Percentiles rank a stretch among this genome's conserved stretches.
phyloP scores from a whole-genome alignment of 2,329 filamentous ascomycete genomes.

The Cercospora janseana region DNA sequence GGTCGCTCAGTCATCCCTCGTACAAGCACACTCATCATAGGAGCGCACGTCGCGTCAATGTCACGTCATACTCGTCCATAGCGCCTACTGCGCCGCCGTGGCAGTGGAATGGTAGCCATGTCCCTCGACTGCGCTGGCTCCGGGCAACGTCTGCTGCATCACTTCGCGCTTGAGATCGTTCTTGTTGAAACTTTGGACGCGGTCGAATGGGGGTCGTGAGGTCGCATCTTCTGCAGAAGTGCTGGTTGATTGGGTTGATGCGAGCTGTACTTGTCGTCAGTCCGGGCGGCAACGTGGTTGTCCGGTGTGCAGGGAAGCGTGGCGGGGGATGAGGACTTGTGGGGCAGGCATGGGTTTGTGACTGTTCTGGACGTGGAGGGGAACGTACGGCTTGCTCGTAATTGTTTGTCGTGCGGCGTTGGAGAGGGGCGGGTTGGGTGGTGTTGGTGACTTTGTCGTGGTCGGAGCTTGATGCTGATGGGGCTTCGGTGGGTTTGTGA shows the following conservation, averaged over 20 bases:
- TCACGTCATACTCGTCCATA: not conserved
- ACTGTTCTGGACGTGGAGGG: not conserved
- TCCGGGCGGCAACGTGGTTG: not conserved
- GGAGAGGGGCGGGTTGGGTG: constrained; percentile 13
- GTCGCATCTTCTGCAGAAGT: not conserved
- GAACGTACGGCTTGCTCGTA: constrained; percentile 31
- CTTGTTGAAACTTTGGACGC: constrained; percentile 35
- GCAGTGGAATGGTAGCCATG: constrained; percentile 14
- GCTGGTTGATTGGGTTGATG: not conserved
- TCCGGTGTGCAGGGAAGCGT: not conserved
- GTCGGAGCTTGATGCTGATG: constrained; percentile 23
- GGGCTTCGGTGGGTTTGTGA: constrained; percentile 20
- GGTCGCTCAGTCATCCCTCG: too few relatives aligned
- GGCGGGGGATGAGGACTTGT: not conserved
- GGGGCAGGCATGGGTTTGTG: constrained; percentile 1
- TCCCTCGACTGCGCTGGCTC: not conserved
- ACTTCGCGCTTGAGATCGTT: constrained; percentile 34
- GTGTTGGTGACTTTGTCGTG: constrained; percentile 9
- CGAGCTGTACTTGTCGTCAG: too few relatives aligned
- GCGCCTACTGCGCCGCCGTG: constrained; percentile 8
- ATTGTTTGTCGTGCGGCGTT: constrained; percentile 30
- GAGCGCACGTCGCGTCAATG: too few relatives aligned
- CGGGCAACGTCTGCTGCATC: constrained; percentile 32
- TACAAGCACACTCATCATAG: too few relatives aligned
- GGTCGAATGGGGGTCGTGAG: constrained; percentile 27